Conservation (phyloP, 768 basidiomycete genomes). For the Boletus sensibilis region DNA sequence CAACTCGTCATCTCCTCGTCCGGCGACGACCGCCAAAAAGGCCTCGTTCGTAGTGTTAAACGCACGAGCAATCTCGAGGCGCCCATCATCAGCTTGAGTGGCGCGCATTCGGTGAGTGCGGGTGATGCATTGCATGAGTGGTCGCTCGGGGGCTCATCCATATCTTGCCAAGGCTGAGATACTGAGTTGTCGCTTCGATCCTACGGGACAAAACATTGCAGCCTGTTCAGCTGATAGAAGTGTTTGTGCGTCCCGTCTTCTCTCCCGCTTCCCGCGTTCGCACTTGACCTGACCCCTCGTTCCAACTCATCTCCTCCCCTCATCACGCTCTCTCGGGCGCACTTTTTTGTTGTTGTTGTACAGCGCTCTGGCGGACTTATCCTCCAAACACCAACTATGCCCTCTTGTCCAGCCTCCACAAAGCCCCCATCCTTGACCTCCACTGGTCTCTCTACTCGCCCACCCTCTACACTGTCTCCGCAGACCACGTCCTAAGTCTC, state of each 20-base stretch:
- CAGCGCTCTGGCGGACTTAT: constrained; percentile 90
- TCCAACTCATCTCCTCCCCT: not conserved
- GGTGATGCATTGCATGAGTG: too few species aligned
- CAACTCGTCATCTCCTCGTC: constrained; percentile 79
- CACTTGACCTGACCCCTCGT: not conserved
- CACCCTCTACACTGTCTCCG: constrained; percentile 77
- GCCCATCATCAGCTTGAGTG: constrained; percentile 88
- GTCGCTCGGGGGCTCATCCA: not conserved
- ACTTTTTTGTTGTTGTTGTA: not conserved
- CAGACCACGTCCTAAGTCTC: constrained; percentile 80
- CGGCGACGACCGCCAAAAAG: constrained; percentile 71
- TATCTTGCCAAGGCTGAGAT: constrained; percentile 65
- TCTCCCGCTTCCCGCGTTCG: not conserved
- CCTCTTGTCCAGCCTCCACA: constrained; percentile 76
- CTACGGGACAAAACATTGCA: constrained; percentile 90
- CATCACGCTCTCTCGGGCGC: not conserved
- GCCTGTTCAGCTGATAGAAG: constrained; percentile 88
- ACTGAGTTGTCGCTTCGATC: constrained; percentile 89
- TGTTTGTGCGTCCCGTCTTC: constrained; percentile 63
- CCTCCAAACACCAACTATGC: constrained; percentile 92
- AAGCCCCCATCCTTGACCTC: constrained; percentile 89
- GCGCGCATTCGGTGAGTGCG: constrained; percentile 78
- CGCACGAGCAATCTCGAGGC: constrained; percentile 92
- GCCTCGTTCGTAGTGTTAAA: constrained; percentile 79
- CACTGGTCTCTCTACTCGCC: constrained; percentile 83